Base-by-base conservation (phyloP, 2,329 filamentous ascomycete species). In the Arthrinium phaeospermum region DNA sequence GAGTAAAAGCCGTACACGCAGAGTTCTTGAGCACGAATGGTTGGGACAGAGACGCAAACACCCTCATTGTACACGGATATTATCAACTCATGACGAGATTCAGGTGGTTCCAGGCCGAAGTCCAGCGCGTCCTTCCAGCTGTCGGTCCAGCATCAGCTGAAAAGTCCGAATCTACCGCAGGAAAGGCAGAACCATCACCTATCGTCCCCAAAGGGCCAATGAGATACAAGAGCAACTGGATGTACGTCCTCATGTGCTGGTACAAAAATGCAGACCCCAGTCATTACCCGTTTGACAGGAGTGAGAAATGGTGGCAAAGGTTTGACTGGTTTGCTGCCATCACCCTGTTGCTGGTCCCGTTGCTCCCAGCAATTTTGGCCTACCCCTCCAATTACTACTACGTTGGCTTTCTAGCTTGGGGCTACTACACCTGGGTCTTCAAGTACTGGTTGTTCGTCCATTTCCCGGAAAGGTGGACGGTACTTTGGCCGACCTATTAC, bases 281-380 rank as follows among this genome's bases (percentile, higher is more conserved):
- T 0, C 13, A 57, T 34, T 5, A 3, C 27, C 27, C 13, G 6
- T 37, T 12, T 19, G 16, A 22, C 2, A 61, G 1, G 22, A 4
- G 27, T 37, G 27, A 8, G 7, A 34, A 37, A 22, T 61, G 53
- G 53, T 61, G 27, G 53, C 53, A 34, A 4, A n/a, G 16, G 16
- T 61, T 61, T 34, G 53, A 61, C 16, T 61, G 53, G 53, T 10
- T 61, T 13, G 53, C 53, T 61, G 53, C 12, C 53, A 37, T 61
- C 10, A n/a, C 19, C 34, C 16, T 61, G 5, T 3, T 61, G 30
- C 4, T 37, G 16, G 30, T 37, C 19, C 53, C 53, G 30, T 61
- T 61, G 8, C 16, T 61, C 53, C 53, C 30, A 3, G 27, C 53
- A 16, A 2, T 61, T 4, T n/a, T 37, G 53, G 53, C 53, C 7